Evolutionary conservation across 495 filamentous ascomycete species (phyloP), one percentile per base, ranked within the genome.

Genomic region (Aspergillus leporis): DNA sequence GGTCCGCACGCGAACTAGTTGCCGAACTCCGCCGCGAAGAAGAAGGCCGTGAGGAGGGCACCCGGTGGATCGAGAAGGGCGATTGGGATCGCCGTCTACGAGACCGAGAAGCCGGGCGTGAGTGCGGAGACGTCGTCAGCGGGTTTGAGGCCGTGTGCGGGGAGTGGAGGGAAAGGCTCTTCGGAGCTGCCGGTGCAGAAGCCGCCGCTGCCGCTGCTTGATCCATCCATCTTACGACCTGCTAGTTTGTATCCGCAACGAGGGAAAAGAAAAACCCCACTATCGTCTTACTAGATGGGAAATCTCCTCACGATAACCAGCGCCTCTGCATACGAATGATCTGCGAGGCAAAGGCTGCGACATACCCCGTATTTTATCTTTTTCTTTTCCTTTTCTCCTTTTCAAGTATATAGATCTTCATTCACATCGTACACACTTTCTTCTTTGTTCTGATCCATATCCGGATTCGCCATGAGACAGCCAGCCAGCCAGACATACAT

Each of bases 81-180:
- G 85, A 89, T 60, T 97, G 93, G 92, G 84, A 90, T 43, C 85
- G 87, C 56, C 83, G 88, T 56, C 71, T 96, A 34, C 76, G 74
- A 55, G 85, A 83, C 40, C 82, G 94, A 36, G 90, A 95, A 70
- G 92, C 91, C 60, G 90, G 85, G 23, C 77, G 78, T 45, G 87
- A 88, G 41, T 97, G 89, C 77, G 80, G 84, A 2, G 92, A 93
- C 61, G 92, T 98, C 21, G 86, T 96, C 14, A 90, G 87, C 32
- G 94, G 93, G 9, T 98, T 98, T 71, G 94, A 96, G 73, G 85
- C 88, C 59, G 85, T 92, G 0, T 96, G 91, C 71, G 86, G 79
- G 9, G 79, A 81, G 61, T 85, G 83, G 80, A 81, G 83, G 56
- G 79, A 81, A 69, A 79, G 79, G 60, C 69, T 89, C 45, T 78